Base-by-base conservation (phyloP, 345 rosid genomes). In the Excoecaria agallocha region DNA sequence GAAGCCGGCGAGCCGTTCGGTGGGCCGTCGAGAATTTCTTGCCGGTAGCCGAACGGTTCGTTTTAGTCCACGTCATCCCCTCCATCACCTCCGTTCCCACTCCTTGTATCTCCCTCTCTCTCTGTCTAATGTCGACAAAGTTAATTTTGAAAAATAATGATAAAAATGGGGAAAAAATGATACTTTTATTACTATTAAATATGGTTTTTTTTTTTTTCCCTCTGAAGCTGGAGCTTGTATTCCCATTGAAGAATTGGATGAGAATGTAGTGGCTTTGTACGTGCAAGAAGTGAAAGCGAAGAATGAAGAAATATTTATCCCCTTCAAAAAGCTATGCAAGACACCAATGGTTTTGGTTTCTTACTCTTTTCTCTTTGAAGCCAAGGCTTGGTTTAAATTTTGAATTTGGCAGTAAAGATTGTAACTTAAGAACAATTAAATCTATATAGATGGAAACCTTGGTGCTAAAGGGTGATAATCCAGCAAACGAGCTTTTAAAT, bases 51-150 rank as follows among this genome's bases (percentile, higher is more conserved):
- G 84, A 84, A 48, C 87, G 87, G n/a, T 81, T 94, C 71, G 73
- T 87, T 79, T 80, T 92, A 43, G 91, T 94, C 82, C 90, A 94
- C 76, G 90, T 92, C 75, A 88, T 92, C 79, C 93, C 92, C 71
- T 49, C 79, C 60, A 66, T 90, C 84, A 84, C 89, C 51, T 77
- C 73, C 59, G 74, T 94, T 19, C 92, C 97, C 51, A 85, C 94
- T 74, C 98, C 96, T 19, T 83, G 97, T 92, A 80, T 51, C 22
- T 8, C 38, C 37, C 17, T 63, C 12, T 64, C 30, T 74, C 59
- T 38, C 17, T 37, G 7, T 74, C 50, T n/a, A 30, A 30, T 30
- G 16, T 22, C 16, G 25, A 3, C 5, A 1, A 22, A 30, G 17
- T 48, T 12, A 3, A 19, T 25, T 19, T 38, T 51, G 20, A 52